Evolutionary conservation across 1,139 yeast genomes (phyloP), one percentile per base, ranked within the genome.

Genomic region (Saccharomycopsis hybrid): DNA sequence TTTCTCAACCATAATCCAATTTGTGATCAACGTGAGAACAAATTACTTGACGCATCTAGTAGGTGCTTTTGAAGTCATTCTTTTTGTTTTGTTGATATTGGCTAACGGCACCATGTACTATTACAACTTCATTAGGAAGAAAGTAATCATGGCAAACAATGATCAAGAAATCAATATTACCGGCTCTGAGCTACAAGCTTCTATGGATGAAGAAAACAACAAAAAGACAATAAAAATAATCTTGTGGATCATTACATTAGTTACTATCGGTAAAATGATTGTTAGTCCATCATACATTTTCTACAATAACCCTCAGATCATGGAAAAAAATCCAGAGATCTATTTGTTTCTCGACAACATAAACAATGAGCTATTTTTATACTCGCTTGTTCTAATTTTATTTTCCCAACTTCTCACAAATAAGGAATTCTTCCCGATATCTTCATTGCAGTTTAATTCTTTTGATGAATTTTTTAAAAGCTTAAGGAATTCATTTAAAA

Each of bases 241-340:
- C 9, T 39, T 52, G 2, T 52, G 55, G 55, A 50, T 52, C 32
- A 31, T 50, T 18, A 42, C 54, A 5, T 47, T 52, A 27, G 51
- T 52, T 7, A 50, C 53, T 7, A 48, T 52, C 39, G 55, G 55
- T n/a, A 50, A 51, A 40, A 47, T 52, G 45, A 52, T 52, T 25
- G 52, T 52, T 4, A 27, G 46, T 3, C 55, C 55, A 29, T 42
- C 51, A 2, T 52, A 52, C 32, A 41, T 52, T 13, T 52, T 52
- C 33, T 41, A 37, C 33, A 41, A 33, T 3, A 52, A 52, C 41
- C 53, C 53, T 3, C 29, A 39, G 18, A 51, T 52, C 30, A 27
- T 50, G 3, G 45, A 47, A 25, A 44, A 42, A 18, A 51, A 51
- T 29, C 51, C 51, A 11, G 53, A 52, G 33, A 18, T 44, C 13